Conservation (phyloP, 169 alveolate genomes). For the Cryptosporidium meleagridis region DNA sequence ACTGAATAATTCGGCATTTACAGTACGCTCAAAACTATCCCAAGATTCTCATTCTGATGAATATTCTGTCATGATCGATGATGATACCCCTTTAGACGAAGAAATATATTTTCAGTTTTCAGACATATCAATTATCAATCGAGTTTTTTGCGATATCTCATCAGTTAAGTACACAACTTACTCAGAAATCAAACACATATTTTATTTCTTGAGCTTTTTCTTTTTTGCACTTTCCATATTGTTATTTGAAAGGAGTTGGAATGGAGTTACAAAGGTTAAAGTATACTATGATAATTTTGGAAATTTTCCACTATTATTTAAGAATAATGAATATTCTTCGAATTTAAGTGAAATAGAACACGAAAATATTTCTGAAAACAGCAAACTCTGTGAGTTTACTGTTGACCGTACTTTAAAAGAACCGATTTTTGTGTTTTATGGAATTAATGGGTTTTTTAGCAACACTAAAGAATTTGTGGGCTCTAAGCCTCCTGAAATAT, state of each 20-base stretch:
- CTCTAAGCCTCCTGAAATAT: slow-evolving; percentile 64
- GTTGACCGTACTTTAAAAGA: slow-evolving; percentile 50
- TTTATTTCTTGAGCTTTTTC: slow-evolving; percentile 22
- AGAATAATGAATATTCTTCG: neutral
- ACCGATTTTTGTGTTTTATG: slow-evolving; percentile 42
- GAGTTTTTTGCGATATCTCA: slow-evolving; percentile 61
- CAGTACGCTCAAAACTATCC: neutral
- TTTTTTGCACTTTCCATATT: slow-evolving; percentile 19
- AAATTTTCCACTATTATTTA: slow-evolving; percentile 1
- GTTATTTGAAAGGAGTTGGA: slow-evolving; percentile 58
- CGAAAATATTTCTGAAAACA: slow-evolving; percentile 1
- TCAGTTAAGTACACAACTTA: slow-evolving; percentile 62
- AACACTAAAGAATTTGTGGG: slow-evolving; percentile 55
- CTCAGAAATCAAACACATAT: neutral
- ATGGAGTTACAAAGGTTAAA: slow-evolving; percentile 5
- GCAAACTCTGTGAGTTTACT: slow-evolving; percentile 15
- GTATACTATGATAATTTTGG: slow-evolving; percentile 32
- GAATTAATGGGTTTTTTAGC: slow-evolving; percentile 54
- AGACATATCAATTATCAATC: slow-evolving; percentile 15
- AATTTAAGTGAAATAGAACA: neutral
- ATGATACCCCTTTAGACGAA: neutral
- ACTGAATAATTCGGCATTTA: neutral
- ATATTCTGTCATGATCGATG: slow-evolving; percentile 39
- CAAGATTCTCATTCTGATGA: slow-evolving; percentile 5
- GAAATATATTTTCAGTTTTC: slow-evolving; percentile 19